A percentile compares a stretch with the other conserved stretches of the same genome.
Evolutionary conservation across 176 grass and related monocot species (phyloP).

Genomic region (Eragrostis nindensis): DNA sequence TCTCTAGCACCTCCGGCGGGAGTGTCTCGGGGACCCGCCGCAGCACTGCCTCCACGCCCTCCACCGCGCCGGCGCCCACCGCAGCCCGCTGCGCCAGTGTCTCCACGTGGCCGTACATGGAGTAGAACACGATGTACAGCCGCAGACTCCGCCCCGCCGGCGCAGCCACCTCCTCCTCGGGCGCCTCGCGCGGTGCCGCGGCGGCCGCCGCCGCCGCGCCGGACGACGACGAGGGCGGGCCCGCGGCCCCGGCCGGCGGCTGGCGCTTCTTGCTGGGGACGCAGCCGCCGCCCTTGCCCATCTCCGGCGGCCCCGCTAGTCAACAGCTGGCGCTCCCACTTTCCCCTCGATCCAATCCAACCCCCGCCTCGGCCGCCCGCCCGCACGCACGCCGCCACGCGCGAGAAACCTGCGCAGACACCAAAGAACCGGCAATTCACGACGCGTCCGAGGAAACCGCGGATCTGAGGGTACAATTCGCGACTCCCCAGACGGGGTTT

Average conservation of each 20-base stretch:
- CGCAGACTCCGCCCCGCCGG: slow-evolving; percentile 42
- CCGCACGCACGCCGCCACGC: slow-evolving; percentile 19
- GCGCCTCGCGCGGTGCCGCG: slow-evolving; percentile 25
- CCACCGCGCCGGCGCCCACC: slow-evolving; percentile 62
- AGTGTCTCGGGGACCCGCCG: slow-evolving; percentile 77
- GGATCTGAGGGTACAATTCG: slow-evolving; percentile 49
- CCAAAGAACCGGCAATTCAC: slow-evolving; percentile 41
- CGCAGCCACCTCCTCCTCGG: slow-evolving; percentile 37
- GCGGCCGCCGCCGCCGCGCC: slow-evolving; percentile 13
- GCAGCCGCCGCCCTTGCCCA: slow-evolving; percentile 92
- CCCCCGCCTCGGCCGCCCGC: neutral
- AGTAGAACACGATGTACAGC: slow-evolving; percentile 89
- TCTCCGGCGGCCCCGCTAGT: slow-evolving; percentile 40
- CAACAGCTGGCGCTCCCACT: neutral
- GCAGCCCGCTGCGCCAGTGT: slow-evolving; percentile 59
- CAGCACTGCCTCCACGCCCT: slow-evolving; percentile 68
- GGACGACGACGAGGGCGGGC: slow-evolving; percentile 44
- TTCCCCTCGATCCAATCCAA: slow-evolving; percentile 27
- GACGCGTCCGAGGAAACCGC: slow-evolving; percentile 20
- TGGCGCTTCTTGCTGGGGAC: slow-evolving; percentile 85
- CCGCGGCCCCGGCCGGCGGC: slow-evolving; percentile 46
- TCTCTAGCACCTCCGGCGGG: slow-evolving; percentile 62
- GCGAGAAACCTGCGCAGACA: slow-evolving; percentile 43
- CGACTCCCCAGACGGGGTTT: neutral
- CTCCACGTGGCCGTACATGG: slow-evolving; percentile 96